phyloP scores from a whole-genome alignment of 2,329 filamentous ascomycete genomes.

The Diaporthe sp. region DNA sequence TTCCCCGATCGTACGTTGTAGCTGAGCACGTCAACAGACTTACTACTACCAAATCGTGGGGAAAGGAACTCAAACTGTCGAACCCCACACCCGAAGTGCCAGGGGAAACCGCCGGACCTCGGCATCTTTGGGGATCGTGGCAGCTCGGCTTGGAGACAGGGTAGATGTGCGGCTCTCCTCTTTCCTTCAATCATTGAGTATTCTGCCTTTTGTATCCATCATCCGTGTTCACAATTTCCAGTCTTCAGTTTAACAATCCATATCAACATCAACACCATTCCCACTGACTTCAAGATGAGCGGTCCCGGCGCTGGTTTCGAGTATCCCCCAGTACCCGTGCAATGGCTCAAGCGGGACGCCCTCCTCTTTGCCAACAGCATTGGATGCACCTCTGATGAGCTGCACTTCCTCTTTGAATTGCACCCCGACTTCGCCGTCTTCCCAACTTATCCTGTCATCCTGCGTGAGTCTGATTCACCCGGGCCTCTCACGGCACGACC shows the following conservation, averaged over 20 bases:
- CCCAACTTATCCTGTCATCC: constrained; percentile 87
- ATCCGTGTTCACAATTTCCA: constrained; percentile 12
- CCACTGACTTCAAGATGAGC: constrained; percentile 51
- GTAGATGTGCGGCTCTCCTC: background rate
- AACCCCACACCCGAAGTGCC: constrained; percentile 35
- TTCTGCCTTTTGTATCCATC: background rate
- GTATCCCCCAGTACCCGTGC: constrained; percentile 80
- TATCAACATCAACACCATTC: background rate
- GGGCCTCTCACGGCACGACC: background rate
- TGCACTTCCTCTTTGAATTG: constrained; percentile 93
- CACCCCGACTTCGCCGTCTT: constrained; percentile 90
- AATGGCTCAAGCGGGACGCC: constrained; percentile 89
- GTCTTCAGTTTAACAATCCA: constrained; percentile 39
- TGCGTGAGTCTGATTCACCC: constrained; percentile 65
- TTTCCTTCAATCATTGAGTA: background rate
- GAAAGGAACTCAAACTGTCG: background rate
- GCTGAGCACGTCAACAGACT: background rate
- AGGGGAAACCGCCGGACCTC: constrained; percentile 35
- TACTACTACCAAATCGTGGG: constrained; percentile 6
- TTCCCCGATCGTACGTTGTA: background rate
- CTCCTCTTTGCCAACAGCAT: constrained; percentile 93
- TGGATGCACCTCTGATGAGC: constrained; percentile 84
- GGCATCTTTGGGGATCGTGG: constrained; percentile 32
- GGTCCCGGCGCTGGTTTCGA: constrained; percentile 79
- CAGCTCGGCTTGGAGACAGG: constrained; percentile 5